Evolutionary conservation across 2,329 filamentous ascomycete species (phyloP), one percentile per base, ranked within the genome.

Genomic region (Sphaerulina musiva): DNA sequence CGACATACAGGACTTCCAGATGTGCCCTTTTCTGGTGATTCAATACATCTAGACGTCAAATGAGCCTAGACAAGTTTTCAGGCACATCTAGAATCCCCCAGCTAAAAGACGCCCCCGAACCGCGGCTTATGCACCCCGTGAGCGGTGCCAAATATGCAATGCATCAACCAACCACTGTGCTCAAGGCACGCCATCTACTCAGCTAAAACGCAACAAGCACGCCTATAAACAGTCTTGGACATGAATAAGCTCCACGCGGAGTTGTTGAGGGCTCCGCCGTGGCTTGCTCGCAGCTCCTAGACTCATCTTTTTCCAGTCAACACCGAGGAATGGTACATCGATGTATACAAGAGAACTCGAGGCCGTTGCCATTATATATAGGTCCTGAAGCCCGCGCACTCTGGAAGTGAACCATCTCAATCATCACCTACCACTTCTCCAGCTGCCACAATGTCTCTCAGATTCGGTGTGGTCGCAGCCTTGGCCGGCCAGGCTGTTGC

Each of bases 401-500:
- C 40, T 23, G 26, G 14, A 17, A 17, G 14, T 17, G 14, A 17
- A 17, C 14, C 14, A 17, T 17, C 14, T 17, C 14, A 1, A 17
- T 17, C 14, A 26, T 7, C 14, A 9, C 10, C 9, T 42, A 47
- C 39, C 34, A 48, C 10, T n/a, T n/a, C n/a, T 29, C 46, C 34
- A 4, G 10, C 42, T 36, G n/a, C 47, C 36, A 54, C 34, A 8
- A 59, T 55, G 53, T 49, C 57, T 23, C 11, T 44, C 6, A 50
- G 53, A 20, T 4, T 49, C 42, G 46, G 43, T 46, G 40, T 63
- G 36, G 46, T 59, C 14, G 59, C 61, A 23, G 57, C 66, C 29
- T 54, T 68, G 53, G 48, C 60, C 51, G 54, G 60, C 47, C 57
- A 55, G 56, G 66, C 62, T 26, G 60, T 58, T 17, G 70, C 72